phyloP scores from a whole-genome alignment of 2,329 filamentous ascomycete species.

The Cercospora sp. region DNA sequence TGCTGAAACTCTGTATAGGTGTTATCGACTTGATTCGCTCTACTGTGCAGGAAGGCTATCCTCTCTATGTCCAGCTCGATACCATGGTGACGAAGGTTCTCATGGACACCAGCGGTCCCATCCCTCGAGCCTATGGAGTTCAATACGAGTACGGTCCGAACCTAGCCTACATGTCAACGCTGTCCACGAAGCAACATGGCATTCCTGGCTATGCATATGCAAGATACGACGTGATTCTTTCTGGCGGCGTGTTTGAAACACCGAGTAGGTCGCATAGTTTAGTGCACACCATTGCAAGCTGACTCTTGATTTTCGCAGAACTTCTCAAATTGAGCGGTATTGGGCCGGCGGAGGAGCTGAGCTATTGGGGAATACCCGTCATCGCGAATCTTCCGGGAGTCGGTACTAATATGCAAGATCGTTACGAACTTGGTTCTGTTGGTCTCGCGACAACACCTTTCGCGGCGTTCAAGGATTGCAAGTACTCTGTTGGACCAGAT shows the following conservation, averaged over 20 bases:
- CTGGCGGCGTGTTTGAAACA: conserved; percentile 54
- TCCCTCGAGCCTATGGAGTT: conserved; percentile 48
- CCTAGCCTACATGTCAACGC: conserved; percentile 43
- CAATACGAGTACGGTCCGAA: conserved; percentile 43
- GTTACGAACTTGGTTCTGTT: conserved; percentile 56
- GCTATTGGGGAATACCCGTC: conserved; percentile 55
- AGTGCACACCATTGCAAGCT: too few relatives aligned
- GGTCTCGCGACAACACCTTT: conserved; percentile 13
- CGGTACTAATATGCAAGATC: conserved; percentile 64
- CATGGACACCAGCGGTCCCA: conserved; percentile 60
- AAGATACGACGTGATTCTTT: conserved; percentile 48
- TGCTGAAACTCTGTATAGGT: too few relatives aligned
- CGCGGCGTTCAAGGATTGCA: conserved; percentile 12
- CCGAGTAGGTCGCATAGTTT: too few relatives aligned
- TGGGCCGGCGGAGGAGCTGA: conserved; percentile 56
- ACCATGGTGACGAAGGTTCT: conserved; percentile 64
- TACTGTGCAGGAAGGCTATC: conserved; percentile 51
- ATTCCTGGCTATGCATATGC: conserved; percentile 45
- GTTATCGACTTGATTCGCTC: conserved; percentile 57
- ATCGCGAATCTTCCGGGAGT: conserved; percentile 61
- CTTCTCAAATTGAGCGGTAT: conserved; percentile 64
- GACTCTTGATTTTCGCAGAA: too few relatives aligned
- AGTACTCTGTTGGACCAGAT: conserved; percentile 35
- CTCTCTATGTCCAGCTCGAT: conserved; percentile 60
- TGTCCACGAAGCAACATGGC: conserved; percentile 39